Conservation (phyloP, 2,329 filamentous ascomycete species). For the Penicillium aurantiogriseum region DNA sequence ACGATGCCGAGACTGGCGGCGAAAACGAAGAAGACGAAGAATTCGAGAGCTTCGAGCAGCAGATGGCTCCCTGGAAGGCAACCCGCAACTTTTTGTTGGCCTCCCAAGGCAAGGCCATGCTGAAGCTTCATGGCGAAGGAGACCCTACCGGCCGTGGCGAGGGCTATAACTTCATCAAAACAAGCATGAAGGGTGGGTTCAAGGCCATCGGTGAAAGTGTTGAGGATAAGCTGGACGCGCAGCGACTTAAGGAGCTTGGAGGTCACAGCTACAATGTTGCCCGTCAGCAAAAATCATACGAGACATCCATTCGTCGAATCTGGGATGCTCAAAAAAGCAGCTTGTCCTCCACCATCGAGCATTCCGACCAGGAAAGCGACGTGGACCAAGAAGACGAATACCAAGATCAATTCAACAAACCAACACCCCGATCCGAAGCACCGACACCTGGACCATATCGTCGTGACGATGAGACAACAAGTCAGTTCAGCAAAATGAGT, state of each 20-base stretch:
- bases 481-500: conserved; percentile 72
- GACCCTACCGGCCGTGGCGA: conserved; percentile 92
- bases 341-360: conserved; percentile 69
- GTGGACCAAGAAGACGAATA: conserved; percentile 53
- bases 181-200: conserved; percentile 98
- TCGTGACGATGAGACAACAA: conserved; percentile 72
- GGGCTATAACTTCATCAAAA: conserved; percentile 95
- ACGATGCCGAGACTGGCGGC: conserved; percentile 64
- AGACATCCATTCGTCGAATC: conserved; percentile 84
- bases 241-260: conserved; percentile 65
- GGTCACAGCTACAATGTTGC: conserved; percentile 98
- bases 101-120: conserved; percentile 92
- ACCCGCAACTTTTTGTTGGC: conserved; percentile 96
- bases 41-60: conserved; percentile 75
- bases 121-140: conserved; percentile 88
- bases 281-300: conserved; percentile 87
- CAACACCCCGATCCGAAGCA: conserved; percentile 66
- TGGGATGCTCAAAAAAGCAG: conserved; percentile 86
- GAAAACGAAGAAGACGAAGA: conserved; percentile 65
- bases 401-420: conserved; percentile 45
- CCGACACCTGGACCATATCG: conserved; percentile 57
- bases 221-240: conserved; percentile 80
- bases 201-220: conserved; percentile 86
- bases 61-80: conserved; percentile 92
- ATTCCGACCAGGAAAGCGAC: conserved; percentile 71